Evolutionary conservation across 352 stramenopile genomes (phyloP).

Genomic region (Hyaloperonospora brassicae): DNA sequence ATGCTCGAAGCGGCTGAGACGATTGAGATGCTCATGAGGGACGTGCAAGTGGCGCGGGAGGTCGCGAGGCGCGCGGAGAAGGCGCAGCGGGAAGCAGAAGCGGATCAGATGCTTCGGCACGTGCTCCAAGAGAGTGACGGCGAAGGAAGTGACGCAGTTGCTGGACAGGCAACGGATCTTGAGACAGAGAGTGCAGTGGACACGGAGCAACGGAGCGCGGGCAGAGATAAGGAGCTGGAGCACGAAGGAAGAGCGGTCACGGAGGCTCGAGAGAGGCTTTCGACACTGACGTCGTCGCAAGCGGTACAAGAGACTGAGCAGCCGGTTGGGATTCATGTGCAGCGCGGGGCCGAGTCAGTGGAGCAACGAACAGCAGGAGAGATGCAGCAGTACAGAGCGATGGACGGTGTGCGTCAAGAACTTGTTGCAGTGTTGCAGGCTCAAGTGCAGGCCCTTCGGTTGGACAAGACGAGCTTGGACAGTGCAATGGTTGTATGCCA

Average conservation of each 20-base stretch:
- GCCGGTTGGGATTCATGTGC: neutral
- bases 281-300: constrained; percentile 6
- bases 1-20: constrained; percentile 5
- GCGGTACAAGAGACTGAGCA: neutral
- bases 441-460: constrained; percentile 11
- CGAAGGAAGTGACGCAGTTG: neutral
- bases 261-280: constrained; percentile 11
- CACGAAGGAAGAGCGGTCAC: constrained; percentile 8
- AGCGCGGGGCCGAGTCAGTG: neutral
- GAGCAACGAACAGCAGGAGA: neutral
- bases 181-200: constrained; percentile 1
- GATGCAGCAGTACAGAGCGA: constrained; percentile 6
- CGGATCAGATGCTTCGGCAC: constrained; percentile 17
- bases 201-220: constrained; percentile 1
- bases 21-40: constrained; percentile 9
- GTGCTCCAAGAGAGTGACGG: constrained; percentile 15
- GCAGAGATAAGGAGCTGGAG: constrained; percentile 10
- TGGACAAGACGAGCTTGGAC: constrained; percentile 14
- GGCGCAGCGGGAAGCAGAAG: constrained; percentile 16
- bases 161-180: neutral
- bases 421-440: constrained; percentile 7
- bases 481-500: constrained; percentile 15
- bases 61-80: constrained; percentile 12
- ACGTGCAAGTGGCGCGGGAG: constrained; percentile 4
- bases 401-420: constrained; percentile 6